These are phyloP conservation scores for Lactarius akahatsu DNA, from an alignment of 768 basidiomycete genomes.

Conservation along the genomic window DNA sequence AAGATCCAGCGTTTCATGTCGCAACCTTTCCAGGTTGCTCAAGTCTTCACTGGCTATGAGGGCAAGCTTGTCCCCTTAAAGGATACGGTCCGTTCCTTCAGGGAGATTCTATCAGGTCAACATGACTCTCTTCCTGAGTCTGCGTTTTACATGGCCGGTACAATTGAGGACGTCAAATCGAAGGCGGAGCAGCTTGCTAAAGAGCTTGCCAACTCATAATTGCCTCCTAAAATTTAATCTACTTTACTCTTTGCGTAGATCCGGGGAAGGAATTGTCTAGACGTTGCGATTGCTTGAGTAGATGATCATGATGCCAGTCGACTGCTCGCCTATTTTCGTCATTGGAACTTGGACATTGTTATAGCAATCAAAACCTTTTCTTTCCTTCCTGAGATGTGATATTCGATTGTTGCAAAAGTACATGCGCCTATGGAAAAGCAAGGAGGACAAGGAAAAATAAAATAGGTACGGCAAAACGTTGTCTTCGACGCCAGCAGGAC, in stretches of 20 bases:
- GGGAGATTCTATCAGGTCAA: constrained; percentile 88
- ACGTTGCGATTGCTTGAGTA: constrained; percentile 5
- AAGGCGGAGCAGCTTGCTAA: constrained; percentile 98
- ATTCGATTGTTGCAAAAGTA: background rate
- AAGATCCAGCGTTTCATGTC: constrained; percentile 99
- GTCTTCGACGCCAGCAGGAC: constrained; percentile 30
- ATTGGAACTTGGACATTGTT: constrained; percentile 7
- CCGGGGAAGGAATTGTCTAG: constrained; percentile 16
- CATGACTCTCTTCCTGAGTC: constrained; percentile 93
- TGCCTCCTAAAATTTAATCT: constrained; percentile 13
- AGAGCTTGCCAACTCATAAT: constrained; percentile 66
- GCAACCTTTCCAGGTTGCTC: constrained; percentile 99
- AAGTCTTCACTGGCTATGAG: constrained; percentile 99
- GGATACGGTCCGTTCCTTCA: constrained; percentile 96
- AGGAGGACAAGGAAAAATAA: background rate
- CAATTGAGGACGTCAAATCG: constrained; percentile 93
- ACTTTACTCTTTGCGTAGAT: constrained; percentile 11
- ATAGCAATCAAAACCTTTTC: constrained; percentile 14
- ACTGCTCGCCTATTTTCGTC: background rate
- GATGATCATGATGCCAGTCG: constrained; percentile 1
- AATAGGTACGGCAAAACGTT: background rate
- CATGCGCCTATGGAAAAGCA: too few species aligned
- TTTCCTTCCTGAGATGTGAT: background rate
- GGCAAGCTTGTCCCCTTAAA: constrained; percentile 95
- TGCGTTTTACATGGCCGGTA: constrained; percentile 98